Conservation (phyloP, 495 filamentous ascomycete species). For the Talaromyces borbonicus region DNA sequence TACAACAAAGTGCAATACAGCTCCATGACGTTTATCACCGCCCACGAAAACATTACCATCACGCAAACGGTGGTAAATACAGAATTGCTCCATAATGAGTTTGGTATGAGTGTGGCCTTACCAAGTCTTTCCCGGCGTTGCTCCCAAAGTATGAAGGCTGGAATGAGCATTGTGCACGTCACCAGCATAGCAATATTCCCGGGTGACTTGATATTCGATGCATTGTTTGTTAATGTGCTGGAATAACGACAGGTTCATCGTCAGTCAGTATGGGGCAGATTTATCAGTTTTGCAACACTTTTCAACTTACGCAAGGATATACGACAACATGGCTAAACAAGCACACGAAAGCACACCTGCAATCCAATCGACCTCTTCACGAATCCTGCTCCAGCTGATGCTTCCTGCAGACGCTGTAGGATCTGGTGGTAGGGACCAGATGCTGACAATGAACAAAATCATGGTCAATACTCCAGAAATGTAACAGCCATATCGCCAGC, state of each 20-base stretch:
- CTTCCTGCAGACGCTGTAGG: constrained; percentile 10
- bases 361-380: constrained; percentile 41
- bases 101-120: constrained; percentile 43
- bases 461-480: constrained; percentile 28
- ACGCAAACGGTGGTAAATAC: constrained; percentile 41
- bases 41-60: constrained; percentile 40
- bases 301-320: constrained; percentile 37
- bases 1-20: constrained; percentile 42
- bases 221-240: constrained; percentile 29
- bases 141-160: constrained; percentile 40
- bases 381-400: constrained; percentile 10
- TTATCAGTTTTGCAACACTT: no score
- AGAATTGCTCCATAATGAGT: constrained; percentile 41
- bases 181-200: constrained; percentile 32
- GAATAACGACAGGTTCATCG: no score
- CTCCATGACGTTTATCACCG: constrained; percentile 40
- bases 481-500: constrained; percentile 43
- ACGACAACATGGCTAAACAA: constrained; percentile 35
- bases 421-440: constrained; percentile 27
- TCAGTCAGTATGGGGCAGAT: no score
- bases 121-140: constrained; percentile 26
- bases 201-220: constrained; percentile 23
- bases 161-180: constrained; percentile 26
- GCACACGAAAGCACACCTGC: constrained; percentile 32
- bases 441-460: constrained; percentile 23